Base-by-base conservation (phyloP, 768 basidiomycete genomes). In the Calocybe cyanea region DNA sequence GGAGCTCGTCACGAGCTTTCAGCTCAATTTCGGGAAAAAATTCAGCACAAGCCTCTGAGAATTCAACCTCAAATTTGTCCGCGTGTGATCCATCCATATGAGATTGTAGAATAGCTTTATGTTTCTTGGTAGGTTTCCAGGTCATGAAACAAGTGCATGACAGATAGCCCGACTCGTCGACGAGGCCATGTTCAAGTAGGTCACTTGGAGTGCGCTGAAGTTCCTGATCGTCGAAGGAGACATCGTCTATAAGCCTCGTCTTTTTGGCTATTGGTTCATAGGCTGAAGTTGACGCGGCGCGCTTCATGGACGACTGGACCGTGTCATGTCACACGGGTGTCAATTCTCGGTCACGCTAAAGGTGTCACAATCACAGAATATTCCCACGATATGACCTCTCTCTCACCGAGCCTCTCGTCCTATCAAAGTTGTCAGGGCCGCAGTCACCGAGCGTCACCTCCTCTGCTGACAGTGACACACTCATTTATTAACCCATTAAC, bases 81-180 rank as follows among this genome's bases (percentile, higher is more conserved):
- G 24, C 49, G 50, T 42, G 58, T 47, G 40, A 37, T 36, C 45
- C 25, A 48, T 49, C 50, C 61, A 57, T 57, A 10, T 18, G 63
- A 20, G 47, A 51, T 41, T 64, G 56, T n/a, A 67, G 20, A 4
- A 67, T 65, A 15, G 71, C 50, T 32, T 63, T 64, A 34, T 60
- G 57, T 20, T 57, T 57, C 34, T 56, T 55, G 2, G 62, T 55
- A 3, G 64, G 63, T 11, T 50, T 52, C 73, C 76, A 78, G 41
- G 62, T 57, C 77, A 78, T 78, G 52, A 60, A 65, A 9, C 76
- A 58, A 31, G 52, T 65, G 39, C 69, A 72, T 25, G 65, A 55
- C 3, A 80, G 57, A 52, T 66, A 75, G 2, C 73, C 71, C 0
- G 59, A 57, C 7, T 61, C 66, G 20, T 68, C 62, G 1, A 52